Evolutionary conservation across 2,329 filamentous ascomycete species (phyloP), one percentile per base, ranked within the genome.

Genomic region (Myriosclerotinia curreyana): DNA sequence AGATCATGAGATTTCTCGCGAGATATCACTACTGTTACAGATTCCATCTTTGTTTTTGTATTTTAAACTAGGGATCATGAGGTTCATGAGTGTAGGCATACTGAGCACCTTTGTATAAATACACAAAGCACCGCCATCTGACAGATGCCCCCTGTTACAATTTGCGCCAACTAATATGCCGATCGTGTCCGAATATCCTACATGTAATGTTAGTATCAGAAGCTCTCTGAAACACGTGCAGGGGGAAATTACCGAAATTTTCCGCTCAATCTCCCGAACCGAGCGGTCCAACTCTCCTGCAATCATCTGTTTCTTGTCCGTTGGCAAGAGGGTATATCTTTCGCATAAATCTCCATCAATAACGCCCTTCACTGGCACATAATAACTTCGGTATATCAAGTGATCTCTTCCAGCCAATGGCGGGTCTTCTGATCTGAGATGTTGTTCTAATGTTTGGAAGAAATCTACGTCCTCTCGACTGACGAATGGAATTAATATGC

Each of bases 291-390:
- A 77, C 77, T 98, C 94, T 59, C 85, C 92, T 2, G 94, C 94
- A 79, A 99, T 96, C 85, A 93, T 92, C 77, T 92, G 87, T 82
- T 97, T 96, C 81, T 91, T 93, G 72, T 97, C 94, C 70, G 88
- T 89, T 34, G 89, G 83, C 66, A 99, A 81, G 66, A 95, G 79
- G 65, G 92, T 86, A 77, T 92, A 99, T 70, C 92, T 85, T 81
- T 99, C 95, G 72, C 95, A 96, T 49, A 99, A 80, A 78, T 99
- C 95, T 36, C 95, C 95, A 77, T 99, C 95, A 72, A 99, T 96
- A 36, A 96, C 87, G 11, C 93, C 93, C 82, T 99, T 99, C 50
- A 96, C 92, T 0, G 95, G 96, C 8, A 91, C 92, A 76, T 98
- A 99, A 78, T 98, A 99, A 69, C 92, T 88, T 68, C 96, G 85